A percentile compares a stretch with the other conserved stretches of the same genome.
These are phyloP conservation scores for Naganishia sp. DNA, from an alignment of 1,284 basidiomycete genomes.

Conservation along the genomic window DNA sequence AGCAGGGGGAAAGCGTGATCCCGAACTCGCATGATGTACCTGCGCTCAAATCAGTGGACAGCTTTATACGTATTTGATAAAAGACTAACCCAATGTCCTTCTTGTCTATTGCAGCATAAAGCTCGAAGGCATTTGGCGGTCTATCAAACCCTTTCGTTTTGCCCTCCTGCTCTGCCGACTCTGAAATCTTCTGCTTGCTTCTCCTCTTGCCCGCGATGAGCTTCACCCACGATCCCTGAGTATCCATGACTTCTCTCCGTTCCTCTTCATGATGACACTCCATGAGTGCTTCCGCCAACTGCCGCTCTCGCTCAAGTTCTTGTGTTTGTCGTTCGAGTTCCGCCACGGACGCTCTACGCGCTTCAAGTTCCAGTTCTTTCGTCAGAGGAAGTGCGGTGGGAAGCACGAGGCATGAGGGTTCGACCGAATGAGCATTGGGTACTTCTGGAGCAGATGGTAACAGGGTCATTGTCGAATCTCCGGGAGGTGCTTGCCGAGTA, in stretches of 20 bases:
- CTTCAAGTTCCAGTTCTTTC: constrained; percentile 20
- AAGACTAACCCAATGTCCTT: constrained; percentile 45
- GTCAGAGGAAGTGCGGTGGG: constrained; percentile 17
- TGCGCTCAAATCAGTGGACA: not conserved
- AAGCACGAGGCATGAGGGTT: constrained; percentile 16
- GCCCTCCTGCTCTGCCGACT: not conserved
- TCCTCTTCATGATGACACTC: constrained; percentile 47
- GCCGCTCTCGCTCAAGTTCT: constrained; percentile 47
- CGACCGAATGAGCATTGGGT: constrained; percentile 6
- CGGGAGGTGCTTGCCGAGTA: constrained; percentile 2
- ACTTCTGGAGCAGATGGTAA: not conserved
- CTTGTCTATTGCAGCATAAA: constrained; percentile 53
- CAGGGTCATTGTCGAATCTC: not conserved
- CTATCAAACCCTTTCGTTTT: constrained; percentile 41
- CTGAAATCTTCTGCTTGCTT: constrained; percentile 24
- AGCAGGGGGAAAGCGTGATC: constrained; percentile 51
- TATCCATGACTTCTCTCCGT: constrained; percentile 38
- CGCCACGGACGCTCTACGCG: constrained; percentile 9
- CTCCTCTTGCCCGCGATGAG: constrained; percentile 33
- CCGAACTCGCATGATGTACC: constrained; percentile 51
- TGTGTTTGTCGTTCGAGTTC: constrained; percentile 19
- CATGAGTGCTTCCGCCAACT: constrained; percentile 51
- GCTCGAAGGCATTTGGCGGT: constrained; percentile 53
- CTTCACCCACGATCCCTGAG: constrained; percentile 40
- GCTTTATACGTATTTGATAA: not conserved